Percentiles rank a stretch among this genome's conserved stretches.
Conservation (phyloP, 2,329 filamentous ascomycete species). For the Penicillium sp. region DNA sequence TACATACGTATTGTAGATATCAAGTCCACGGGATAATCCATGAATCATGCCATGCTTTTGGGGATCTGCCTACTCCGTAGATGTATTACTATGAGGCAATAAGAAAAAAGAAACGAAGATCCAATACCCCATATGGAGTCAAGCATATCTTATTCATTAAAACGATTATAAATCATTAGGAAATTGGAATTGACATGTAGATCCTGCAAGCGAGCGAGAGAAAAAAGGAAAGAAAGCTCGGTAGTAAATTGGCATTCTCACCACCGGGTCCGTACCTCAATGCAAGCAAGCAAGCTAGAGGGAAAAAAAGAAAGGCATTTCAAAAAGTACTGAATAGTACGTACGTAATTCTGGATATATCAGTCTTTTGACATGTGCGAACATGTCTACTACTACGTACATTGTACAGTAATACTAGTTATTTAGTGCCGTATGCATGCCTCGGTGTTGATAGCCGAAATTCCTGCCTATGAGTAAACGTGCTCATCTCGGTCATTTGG, state of each 20-base stretch:
- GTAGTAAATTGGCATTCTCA: background rate
- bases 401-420: background rate
- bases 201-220: background rate
- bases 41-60: background rate
- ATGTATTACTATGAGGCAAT: background rate
- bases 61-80: background rate
- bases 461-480: background rate
- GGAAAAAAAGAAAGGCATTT: background rate
- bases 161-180: background rate
- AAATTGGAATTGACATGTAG: background rate
- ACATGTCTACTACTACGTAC: background rate
- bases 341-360: background rate
- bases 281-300: background rate
- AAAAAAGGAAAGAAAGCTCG: background rate
- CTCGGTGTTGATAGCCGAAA: background rate
- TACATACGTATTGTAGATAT: background rate
- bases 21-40: background rate
- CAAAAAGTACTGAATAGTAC: background rate
- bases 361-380: background rate
- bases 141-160: background rate
- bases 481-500: background rate
- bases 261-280: too few species aligned
- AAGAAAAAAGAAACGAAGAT: constrained; percentile 1
- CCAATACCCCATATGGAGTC: background rate
- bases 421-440: background rate